Evolutionary conservation across 2,329 filamentous ascomycete genomes (phyloP).

Genomic region (Sporothrix luriei): DNA sequence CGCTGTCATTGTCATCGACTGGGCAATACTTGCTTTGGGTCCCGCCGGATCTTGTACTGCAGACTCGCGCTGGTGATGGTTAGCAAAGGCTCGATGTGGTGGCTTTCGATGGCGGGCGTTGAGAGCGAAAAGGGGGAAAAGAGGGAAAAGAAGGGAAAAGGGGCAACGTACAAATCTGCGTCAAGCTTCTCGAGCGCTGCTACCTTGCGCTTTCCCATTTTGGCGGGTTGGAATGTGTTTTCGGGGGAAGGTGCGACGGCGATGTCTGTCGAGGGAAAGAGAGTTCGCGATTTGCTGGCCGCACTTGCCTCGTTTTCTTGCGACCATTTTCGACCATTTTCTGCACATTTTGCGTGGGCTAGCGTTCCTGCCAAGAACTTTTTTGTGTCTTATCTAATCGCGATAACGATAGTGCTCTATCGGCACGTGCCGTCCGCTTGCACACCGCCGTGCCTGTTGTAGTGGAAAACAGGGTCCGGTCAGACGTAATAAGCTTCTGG

Average conservation of each 20-base stretch:
- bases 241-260: constrained; percentile 5
- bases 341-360: constrained; percentile 6
- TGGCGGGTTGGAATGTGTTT: constrained; percentile 14
- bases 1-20: too few species aligned
- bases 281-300: neutral
- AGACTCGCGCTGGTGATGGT: constrained; percentile 67
- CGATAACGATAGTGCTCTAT: constrained; percentile 15
- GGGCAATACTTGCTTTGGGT: constrained; percentile 65
- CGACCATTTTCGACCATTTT: constrained; percentile 26
- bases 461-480: constrained; percentile 9
- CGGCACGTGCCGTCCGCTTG: constrained; percentile 21
- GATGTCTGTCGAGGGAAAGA: constrained; percentile 5
- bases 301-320: constrained; percentile 14
- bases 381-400: constrained; percentile 32
- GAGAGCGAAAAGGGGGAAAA: constrained; percentile 6
- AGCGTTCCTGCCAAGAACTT: constrained; percentile 22
- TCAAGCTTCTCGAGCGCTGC: constrained; percentile 94
- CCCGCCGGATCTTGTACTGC: constrained; percentile 76
- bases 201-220: constrained; percentile 84
- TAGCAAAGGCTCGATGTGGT: constrained; percentile 35
- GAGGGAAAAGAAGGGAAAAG: too few species aligned
- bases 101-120: neutral
- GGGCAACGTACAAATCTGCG: constrained; percentile 65
- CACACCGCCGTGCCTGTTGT: neutral
- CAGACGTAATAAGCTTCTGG: neutral